Conservation (phyloP, 2,329 filamentous ascomycete genomes). For the Claviceps pusilla region DNA sequence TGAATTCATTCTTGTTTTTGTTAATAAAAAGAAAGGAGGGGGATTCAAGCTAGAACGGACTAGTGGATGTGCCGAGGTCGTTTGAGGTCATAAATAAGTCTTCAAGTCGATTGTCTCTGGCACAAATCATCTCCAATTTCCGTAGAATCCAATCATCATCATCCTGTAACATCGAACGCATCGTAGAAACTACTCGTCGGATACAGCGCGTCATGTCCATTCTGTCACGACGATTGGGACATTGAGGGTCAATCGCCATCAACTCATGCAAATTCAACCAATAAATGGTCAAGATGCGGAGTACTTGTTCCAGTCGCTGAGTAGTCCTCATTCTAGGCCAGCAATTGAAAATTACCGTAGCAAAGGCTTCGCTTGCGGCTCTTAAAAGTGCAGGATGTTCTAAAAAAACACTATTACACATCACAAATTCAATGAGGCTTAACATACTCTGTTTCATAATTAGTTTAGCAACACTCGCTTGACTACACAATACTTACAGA, state of each 20-base stretch:
- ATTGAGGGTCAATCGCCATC: neutral
- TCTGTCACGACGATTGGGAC: neutral
- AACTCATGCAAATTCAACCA: slow-evolving; percentile 43
- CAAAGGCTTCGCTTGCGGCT: slow-evolving; percentile 37
- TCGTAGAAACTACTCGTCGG: neutral
- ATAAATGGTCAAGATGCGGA: slow-evolving; percentile 46
- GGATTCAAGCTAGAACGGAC: neutral
- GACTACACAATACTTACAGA: slow-evolving; percentile 28
- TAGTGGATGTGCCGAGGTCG: neutral
- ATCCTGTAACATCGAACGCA: neutral
- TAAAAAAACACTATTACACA: slow-evolving; percentile 54
- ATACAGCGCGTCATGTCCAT: neutral
- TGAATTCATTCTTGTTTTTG: neutral
- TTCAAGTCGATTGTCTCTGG: neutral
- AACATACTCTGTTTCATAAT: slow-evolving; percentile 40
- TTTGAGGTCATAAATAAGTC: neutral
- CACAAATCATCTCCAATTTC: neutral
- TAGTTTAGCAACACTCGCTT: neutral
- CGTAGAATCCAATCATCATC: neutral
- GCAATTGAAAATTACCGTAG: slow-evolving; percentile 43
- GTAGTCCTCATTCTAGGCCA: slow-evolving; percentile 50
- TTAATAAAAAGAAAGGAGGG: too few relatives aligned
- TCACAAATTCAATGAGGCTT: slow-evolving; percentile 46
- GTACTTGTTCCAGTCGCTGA: slow-evolving; percentile 46
- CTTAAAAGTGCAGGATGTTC: slow-evolving; percentile 38